Base-by-base conservation (phyloP, 1,284 basidiomycete genomes). In the Rhodotorula sp. region DNA sequence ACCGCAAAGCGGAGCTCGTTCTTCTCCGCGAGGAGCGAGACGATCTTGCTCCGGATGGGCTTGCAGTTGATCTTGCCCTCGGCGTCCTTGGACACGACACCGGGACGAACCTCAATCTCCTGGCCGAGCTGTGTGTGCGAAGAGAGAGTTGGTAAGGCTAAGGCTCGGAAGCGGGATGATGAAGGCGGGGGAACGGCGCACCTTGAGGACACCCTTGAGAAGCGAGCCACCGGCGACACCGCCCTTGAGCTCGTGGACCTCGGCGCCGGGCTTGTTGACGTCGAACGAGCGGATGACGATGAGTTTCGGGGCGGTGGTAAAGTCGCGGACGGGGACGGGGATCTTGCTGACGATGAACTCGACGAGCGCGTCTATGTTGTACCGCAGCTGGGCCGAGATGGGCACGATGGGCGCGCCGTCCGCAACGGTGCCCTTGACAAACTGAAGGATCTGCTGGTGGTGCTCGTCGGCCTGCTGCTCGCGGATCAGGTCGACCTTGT, bases 341-440 rank as follows among this genome's bases (percentile, higher is more conserved):
- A 99, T 97, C 70, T 91, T 89, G 82, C 94, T 96, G 78, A 96
- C 94, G 81, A 99, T 96, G 85, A 98, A 97, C 81, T 98, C 94
- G 84, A 97, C 97, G 64, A 99, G 95, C n/a, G 96, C 95, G 80
- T 98, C 96, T 79, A 99, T 98, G 86, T 99, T 99, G 87, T 97
- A 99, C 84, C 93, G 94, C 72, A 99, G 86, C 83, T 99, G 97
- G 9, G 96, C 96, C 53, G 96, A 99, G 81, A 99, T 97, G 72
- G 96, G 96, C 61, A 99, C 92, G 82, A 99, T 97, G 64, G 97
- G 96, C 15, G 97, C 97, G 36, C 90, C 89, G 82, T 97, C 92
- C 63, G 97, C 97, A 62, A 97, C 94, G 53, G 96, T 99, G 66
- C 94, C 94, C 94, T 74, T 95, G 60, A 97, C 94, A 80, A 97